phyloP scores from a whole-genome alignment of 331 rosid species.

The Rosa hybrid region DNA sequence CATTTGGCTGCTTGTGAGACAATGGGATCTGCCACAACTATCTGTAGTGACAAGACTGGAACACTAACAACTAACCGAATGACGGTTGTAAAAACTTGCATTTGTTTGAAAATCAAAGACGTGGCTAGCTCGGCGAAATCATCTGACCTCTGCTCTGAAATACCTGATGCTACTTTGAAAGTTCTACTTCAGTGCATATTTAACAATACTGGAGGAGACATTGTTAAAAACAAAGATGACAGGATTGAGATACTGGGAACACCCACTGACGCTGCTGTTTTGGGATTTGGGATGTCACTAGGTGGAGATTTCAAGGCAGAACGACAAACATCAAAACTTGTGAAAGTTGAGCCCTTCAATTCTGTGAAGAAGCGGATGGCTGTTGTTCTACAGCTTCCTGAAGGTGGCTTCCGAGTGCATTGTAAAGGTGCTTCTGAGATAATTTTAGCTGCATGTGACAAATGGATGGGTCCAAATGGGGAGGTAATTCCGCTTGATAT shows the following conservation, averaged over 20 bases:
- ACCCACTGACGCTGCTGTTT: slow-evolving; percentile 87
- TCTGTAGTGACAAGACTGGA: slow-evolving; percentile 98
- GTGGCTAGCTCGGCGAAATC: slow-evolving; percentile 45
- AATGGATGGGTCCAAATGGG: slow-evolving; percentile 57
- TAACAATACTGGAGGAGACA: slow-evolving; percentile 93
- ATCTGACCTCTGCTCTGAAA: slow-evolving; percentile 50
- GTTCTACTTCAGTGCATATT: slow-evolving; percentile 84
- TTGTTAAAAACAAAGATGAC: slow-evolving; percentile 66
- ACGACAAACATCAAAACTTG: slow-evolving; percentile 53
- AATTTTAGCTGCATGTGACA: slow-evolving; percentile 73
- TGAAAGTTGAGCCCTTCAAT: slow-evolving; percentile 93
- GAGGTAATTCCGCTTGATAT: slow-evolving; percentile 59
- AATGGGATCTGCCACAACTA: slow-evolving; percentile 94
- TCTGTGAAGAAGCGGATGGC: slow-evolving; percentile 87
- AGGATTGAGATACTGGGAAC: slow-evolving; percentile 80
- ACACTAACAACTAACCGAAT: slow-evolving; percentile 94
- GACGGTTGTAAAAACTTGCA: slow-evolving; percentile 90
- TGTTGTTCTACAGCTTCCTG: slow-evolving; percentile 66
- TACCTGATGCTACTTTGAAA: slow-evolving; percentile 58
- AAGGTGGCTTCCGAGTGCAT: slow-evolving; percentile 74
- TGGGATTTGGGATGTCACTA: slow-evolving; percentile 77
- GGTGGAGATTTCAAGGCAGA: slow-evolving; percentile 75
- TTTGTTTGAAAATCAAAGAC: slow-evolving; percentile 68
- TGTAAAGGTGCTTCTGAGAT: slow-evolving; percentile 97
- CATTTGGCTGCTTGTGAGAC: slow-evolving; percentile 99